Evolutionary conservation across 495 filamentous ascomycete genomes (phyloP).

Genomic region (Acidomyces sp.): DNA sequence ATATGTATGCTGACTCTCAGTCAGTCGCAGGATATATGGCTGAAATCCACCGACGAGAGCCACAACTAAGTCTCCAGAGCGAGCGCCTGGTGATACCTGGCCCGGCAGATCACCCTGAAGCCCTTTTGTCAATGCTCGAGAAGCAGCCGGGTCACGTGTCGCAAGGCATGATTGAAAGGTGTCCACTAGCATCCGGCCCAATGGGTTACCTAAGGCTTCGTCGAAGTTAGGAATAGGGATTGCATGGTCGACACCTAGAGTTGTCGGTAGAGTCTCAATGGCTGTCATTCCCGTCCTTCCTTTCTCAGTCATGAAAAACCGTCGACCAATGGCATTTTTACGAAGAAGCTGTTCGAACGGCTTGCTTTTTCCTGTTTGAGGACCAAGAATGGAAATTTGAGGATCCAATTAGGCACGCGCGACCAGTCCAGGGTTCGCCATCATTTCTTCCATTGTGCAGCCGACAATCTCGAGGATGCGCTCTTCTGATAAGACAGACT

Average conservation of each 20-base stretch:
- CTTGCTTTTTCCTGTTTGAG: not conserved
- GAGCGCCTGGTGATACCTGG: not conserved
- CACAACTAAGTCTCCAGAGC: not conserved
- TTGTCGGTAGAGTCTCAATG: not conserved
- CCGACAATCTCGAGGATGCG: constrained; percentile 1
- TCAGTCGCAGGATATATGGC: not conserved
- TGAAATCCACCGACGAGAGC: constrained; percentile 1
- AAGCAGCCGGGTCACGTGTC: not conserved
- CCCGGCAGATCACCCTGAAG: not conserved
- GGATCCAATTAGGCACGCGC: not conserved
- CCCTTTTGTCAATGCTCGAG: not conserved
- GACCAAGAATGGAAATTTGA: not conserved
- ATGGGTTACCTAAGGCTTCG: not conserved
- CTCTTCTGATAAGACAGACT: not conserved
- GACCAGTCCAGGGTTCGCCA: not conserved
- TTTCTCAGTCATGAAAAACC: not conserved
- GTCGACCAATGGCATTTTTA: not conserved
- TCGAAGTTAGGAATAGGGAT: not conserved
- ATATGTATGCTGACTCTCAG: not conserved
- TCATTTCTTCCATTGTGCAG: not conserved
- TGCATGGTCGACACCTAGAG: not conserved
- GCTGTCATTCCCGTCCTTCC: not conserved
- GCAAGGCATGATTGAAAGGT: not conserved
- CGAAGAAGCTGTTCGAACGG: not conserved
- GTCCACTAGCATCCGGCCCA: not conserved